A percentile compares a stretch with the other conserved stretches of the same genome.
Conservation (phyloP, 2,329 filamentous ascomycete genomes). For the Trichoderma atrobrunneum region DNA sequence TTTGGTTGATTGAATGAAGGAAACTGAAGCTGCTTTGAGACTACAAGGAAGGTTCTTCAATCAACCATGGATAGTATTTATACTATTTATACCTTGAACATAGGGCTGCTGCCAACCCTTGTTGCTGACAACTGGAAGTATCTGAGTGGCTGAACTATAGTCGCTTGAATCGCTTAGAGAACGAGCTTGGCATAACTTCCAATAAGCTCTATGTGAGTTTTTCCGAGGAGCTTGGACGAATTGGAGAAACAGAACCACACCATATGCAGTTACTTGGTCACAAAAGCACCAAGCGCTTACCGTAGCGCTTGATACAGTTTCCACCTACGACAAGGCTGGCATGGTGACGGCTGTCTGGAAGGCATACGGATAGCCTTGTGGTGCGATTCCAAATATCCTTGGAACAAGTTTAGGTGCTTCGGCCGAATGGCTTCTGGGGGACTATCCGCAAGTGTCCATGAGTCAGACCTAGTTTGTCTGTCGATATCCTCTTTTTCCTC, state of each 20-base stretch:
- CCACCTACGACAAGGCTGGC: background rate
- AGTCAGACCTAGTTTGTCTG: background rate
- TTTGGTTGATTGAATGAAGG: background rate
- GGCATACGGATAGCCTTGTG: background rate
- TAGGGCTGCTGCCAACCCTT: background rate
- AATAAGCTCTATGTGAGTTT: background rate
- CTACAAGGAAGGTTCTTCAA: background rate
- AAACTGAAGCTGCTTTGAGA: background rate
- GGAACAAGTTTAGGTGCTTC: background rate
- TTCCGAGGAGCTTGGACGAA: background rate
- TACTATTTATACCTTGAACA: background rate
- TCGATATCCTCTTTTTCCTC: background rate
- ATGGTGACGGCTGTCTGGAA: background rate
- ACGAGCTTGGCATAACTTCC: background rate
- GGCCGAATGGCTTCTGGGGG: background rate
- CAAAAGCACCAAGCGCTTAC: background rate
- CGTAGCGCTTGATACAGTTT: background rate
- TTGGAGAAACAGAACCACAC: background rate
- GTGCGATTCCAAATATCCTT: background rate
- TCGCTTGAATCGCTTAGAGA: background rate
- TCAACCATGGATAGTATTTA: background rate
- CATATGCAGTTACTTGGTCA: background rate
- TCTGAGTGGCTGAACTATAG: constrained; percentile 1
- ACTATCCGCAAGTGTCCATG: background rate
- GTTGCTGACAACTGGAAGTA: background rate